Base-by-base conservation (phyloP, 2,329 filamentous ascomycete genomes). In the Epichloe amarillans region DNA sequence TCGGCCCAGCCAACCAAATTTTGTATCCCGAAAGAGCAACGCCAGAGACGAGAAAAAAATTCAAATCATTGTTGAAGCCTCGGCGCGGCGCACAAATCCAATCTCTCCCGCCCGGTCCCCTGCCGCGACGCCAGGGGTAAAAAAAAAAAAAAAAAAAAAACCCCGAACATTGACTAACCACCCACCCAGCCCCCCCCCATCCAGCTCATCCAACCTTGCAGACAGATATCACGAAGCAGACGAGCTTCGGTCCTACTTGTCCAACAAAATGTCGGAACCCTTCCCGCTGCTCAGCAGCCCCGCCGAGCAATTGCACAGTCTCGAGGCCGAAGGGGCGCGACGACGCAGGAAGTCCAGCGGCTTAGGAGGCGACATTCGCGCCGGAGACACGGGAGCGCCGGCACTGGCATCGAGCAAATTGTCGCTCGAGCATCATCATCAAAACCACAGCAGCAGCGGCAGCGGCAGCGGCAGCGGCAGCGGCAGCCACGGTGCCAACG, bases 291-390 rank as follows among this genome's bases (percentile, higher is more conserved):
- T 80, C 57, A 75, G 71, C 63, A 69, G 71, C 47, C 68, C 73
- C 47, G 70, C 70, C 54, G 72, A 77, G 55, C 72, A 75, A 59
- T 62, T 73, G 56, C 69, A 70, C 59, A 66, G 68, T 43, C 60
- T 66, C 53, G 64, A 68, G 53, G 62, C 60, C 56, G 65, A 63
- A 52, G 59, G 61, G 46, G 61, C 68, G 44, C 72, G 73, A 56
- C 71, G 75, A 51, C 70, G 75, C 56, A 72, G 77, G 55, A 79
- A 79, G 69, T 78, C 75, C 54, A 79, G 75, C 64, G 72, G 69
- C 36, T 66, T 79, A 40, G 75, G 74, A 55, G 67, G 67, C 53
- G 74, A 78, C 49, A 71, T 79, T 54, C 72, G 71, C 46, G 71
- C 73, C 43, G 76, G 76, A 55, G 76, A 79, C 58, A 79, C 74